phyloP scores from a whole-genome alignment of 2,329 filamentous ascomycete species.

The Xylaria sp. region DNA sequence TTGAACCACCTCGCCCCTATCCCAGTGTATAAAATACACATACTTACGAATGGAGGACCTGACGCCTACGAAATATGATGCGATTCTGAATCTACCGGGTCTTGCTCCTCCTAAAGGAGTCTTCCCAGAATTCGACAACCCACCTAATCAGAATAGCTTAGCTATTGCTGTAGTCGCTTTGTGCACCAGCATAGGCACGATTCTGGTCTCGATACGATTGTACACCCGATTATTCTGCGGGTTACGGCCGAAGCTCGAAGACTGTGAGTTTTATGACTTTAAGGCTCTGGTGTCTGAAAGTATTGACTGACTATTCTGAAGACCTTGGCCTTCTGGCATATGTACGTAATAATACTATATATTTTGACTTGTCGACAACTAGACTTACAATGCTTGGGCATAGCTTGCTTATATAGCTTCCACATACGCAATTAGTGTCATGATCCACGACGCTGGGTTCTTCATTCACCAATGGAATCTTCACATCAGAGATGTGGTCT shows the following conservation, averaged over 20 bases:
- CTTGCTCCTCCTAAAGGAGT: not conserved
- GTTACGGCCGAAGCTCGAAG: slow-evolving; percentile 2
- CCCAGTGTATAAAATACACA: not conserved
- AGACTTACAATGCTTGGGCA: not conserved
- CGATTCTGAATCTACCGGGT: not conserved
- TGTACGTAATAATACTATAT: not conserved
- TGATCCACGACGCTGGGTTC: slow-evolving; percentile 7
- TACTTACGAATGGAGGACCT: not conserved
- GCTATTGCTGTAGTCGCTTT: slow-evolving; percentile 2
- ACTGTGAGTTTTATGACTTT: slow-evolving; percentile 1
- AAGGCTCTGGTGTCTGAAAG: not conserved
- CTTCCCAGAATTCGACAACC: not conserved
- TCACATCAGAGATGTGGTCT: not conserved
- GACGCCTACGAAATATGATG: not conserved
- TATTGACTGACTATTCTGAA: not conserved
- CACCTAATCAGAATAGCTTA: slow-evolving; percentile 4
- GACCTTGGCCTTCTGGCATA: slow-evolving; percentile 1
- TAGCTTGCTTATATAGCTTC: slow-evolving; percentile 14
- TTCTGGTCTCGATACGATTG: slow-evolving; percentile 3
- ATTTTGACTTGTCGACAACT: not conserved
- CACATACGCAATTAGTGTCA: slow-evolving; percentile 5
- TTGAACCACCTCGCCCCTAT: too few relatives aligned
- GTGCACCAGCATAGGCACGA: not conserved
- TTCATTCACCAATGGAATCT: slow-evolving; percentile 16
- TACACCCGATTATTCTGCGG: slow-evolving; percentile 11